Base-by-base conservation (phyloP, 768 basidiomycete species). In the Naganishia randhawae region DNA sequence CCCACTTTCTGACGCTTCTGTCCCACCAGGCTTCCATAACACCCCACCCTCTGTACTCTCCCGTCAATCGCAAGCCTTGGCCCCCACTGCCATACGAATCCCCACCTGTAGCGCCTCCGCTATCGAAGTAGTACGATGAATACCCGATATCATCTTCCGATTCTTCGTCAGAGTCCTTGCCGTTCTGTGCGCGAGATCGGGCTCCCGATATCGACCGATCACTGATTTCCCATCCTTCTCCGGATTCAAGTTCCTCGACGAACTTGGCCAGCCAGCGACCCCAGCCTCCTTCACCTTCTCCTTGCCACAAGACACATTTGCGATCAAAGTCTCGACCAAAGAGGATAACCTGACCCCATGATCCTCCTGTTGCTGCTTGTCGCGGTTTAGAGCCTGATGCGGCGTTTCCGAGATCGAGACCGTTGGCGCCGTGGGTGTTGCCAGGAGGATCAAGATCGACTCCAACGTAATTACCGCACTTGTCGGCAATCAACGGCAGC, bases 241-340 rank as follows among this genome's bases (percentile, higher is more conserved):
- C 91, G 61, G 81, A 86, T 82, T 98, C 95, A 25, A 99, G 79
- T 55, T 97, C 93, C 32, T 98, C 95, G 0, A 86, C 92, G 74
- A 98, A 97, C 65, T 83, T 84, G 5, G 92, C 87, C 62, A 98
- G 81, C 92, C 93, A 99, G 74, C 87, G 87, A 39, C 91, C 96
- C 95, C 96, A 99, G 4, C 95, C 96, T 11, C 85, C 87, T 17
- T 85, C 84, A 9, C 93, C 92, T 67, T 97, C 92, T 9, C 96
- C 96, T 62, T 85, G 84, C 87, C 89, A 97, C 52, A 98, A 83
- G 48, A 98, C 94, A 41, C 96, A 91, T 77, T 99, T 99, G 13
- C 92, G 89, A 80, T 99, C 96, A 80, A 98, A 97, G 77, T 98
- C 96, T 61, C 96, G 86, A n/a, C 96, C 96, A 78, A 98, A 99